These are phyloP conservation scores for Phytopythium sindhum DNA, from an alignment of 352 stramenopile genomes.

Conservation along the genomic window DNA sequence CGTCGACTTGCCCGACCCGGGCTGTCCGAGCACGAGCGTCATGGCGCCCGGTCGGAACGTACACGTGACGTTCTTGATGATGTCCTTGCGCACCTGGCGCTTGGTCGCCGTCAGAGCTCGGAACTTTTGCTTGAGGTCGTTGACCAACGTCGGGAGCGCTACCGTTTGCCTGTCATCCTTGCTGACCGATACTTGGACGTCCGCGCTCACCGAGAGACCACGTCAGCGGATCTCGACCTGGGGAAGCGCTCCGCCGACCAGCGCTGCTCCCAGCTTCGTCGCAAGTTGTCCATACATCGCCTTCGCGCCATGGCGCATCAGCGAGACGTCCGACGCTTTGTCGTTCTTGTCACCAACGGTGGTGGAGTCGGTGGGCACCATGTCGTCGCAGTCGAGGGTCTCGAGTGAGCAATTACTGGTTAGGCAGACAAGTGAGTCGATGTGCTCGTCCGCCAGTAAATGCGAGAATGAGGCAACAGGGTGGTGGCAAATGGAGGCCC, in stretches of 20 bases:
- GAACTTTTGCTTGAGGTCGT: neutral
- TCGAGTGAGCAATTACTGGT: too few relatives aligned
- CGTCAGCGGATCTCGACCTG: conserved; percentile 26
- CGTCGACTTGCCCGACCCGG: conserved; percentile 20
- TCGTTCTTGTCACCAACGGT: neutral
- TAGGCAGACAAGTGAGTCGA: neutral
- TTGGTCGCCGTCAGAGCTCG: neutral
- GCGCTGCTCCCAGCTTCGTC: conserved; percentile 14
- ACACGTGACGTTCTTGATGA: conserved; percentile 1
- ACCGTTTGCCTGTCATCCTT: neutral
- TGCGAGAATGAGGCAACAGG: neutral
- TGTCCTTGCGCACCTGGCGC: conserved; percentile 4
- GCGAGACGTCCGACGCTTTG: neutral
- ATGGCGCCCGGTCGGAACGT: neutral
- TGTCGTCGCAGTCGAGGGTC: neutral
- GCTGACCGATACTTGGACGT: conserved; percentile 4
- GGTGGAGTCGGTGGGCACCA: neutral
- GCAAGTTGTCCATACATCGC: conserved; percentile 7
- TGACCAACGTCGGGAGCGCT: conserved; percentile 16
- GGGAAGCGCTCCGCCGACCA: conserved; percentile 3
- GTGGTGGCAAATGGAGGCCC: neutral
- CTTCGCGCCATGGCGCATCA: neutral
- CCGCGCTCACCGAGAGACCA: conserved; percentile 15
- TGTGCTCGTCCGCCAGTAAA: neutral
- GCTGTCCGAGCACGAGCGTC: conserved; percentile 8